Evolutionary conservation across 2,329 filamentous ascomycete species (phyloP).

Genomic region (Dothidotthia symphoricarpi): DNA sequence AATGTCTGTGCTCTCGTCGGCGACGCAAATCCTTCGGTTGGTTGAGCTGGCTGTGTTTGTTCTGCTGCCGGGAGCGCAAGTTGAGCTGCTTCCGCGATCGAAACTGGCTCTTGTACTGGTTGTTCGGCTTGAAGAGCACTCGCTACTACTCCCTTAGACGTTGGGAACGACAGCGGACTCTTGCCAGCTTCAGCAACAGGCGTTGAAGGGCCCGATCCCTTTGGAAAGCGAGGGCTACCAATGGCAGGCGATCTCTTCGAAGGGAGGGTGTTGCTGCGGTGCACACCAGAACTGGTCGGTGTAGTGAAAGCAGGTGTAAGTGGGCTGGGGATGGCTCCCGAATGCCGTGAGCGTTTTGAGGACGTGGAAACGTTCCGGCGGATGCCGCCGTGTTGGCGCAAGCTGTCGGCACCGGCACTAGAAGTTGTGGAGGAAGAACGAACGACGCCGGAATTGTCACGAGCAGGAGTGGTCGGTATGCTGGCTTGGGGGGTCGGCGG

Average conservation of each 20-base stretch:
- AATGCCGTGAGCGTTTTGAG: constrained; percentile 78
- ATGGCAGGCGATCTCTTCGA: constrained; percentile 82
- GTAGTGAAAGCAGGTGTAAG: constrained; percentile 34
- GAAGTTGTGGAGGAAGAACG: constrained; percentile 67
- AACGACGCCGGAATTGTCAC: constrained; percentile 59
- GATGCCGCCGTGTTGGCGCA: constrained; percentile 75
- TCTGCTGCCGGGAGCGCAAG: constrained; percentile 6
- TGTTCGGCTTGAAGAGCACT: constrained; percentile 10
- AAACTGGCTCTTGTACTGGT: constrained; percentile 5
- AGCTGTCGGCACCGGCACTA: constrained; percentile 83
- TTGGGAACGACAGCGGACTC: constrained; percentile 18
- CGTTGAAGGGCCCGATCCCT: constrained; percentile 51
- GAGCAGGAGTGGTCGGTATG: constrained; percentile 48
- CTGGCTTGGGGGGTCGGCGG: constrained; percentile 54
- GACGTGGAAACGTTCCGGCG: constrained; percentile 89
- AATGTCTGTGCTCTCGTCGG: constrained; percentile 22
- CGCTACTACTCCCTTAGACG: constrained; percentile 13
- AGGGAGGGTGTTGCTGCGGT: constrained; percentile 86
- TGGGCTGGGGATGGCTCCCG: constrained; percentile 69
- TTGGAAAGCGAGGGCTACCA: constrained; percentile 33
- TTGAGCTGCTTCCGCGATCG: constrained; percentile 1
- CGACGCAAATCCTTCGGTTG: constrained; percentile 5
- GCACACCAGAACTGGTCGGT: constrained; percentile 55
- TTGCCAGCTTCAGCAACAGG: constrained; percentile 41
- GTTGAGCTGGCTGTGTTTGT: constrained; percentile 7